These are phyloP conservation scores for Penicillium coffeae DNA, from an alignment of 495 filamentous ascomycete genomes.

Conservation along the genomic window DNA sequence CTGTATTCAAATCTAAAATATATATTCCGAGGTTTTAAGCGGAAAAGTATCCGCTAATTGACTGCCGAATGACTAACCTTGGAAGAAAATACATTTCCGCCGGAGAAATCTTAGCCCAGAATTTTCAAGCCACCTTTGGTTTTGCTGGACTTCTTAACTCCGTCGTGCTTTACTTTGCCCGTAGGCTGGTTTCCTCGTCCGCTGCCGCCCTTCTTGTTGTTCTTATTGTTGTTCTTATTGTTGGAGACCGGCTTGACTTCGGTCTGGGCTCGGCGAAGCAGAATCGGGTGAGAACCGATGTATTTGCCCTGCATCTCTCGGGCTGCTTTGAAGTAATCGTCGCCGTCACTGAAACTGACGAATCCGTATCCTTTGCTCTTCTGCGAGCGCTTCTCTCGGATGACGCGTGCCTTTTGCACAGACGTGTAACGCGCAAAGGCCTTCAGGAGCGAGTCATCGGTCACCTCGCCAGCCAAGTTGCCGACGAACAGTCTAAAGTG, in stretches of 20 bases:
- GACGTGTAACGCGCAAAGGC: slow-evolving; percentile 86
- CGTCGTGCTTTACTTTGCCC: slow-evolving; percentile 51
- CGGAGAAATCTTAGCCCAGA: slow-evolving; percentile 67
- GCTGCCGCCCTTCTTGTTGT: slow-evolving; percentile 40
- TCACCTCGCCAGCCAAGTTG: slow-evolving; percentile 97
- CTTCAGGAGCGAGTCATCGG: slow-evolving; percentile 90
- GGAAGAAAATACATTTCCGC: too few relatives aligned
- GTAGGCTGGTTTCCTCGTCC: slow-evolving; percentile 20
- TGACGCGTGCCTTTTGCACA: slow-evolving; percentile 88
- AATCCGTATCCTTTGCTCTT: slow-evolving; percentile 97
- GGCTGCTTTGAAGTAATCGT: slow-evolving; percentile 91
- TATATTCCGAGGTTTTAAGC: too few relatives aligned
- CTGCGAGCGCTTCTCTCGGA: slow-evolving; percentile 89
- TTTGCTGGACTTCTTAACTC: slow-evolving; percentile 75
- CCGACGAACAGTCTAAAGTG: slow-evolving; percentile 95
- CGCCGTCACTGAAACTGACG: slow-evolving; percentile 89
- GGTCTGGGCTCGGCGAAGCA: slow-evolving; percentile 80
- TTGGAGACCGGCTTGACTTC: slow-evolving; percentile 71
- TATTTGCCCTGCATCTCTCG: slow-evolving; percentile 99
- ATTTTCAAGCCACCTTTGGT: slow-evolving; percentile 76
- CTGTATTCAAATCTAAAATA: too few relatives aligned
- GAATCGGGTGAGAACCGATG: slow-evolving; percentile 91
- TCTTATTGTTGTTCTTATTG: slow-evolving; percentile 44
- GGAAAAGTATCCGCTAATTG: too few relatives aligned
- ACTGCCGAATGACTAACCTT: too few relatives aligned